These are phyloP conservation scores for Saccharomycopsis capsularis DNA, from an alignment of 805 yeast genomes.

Conservation along the genomic window DNA sequence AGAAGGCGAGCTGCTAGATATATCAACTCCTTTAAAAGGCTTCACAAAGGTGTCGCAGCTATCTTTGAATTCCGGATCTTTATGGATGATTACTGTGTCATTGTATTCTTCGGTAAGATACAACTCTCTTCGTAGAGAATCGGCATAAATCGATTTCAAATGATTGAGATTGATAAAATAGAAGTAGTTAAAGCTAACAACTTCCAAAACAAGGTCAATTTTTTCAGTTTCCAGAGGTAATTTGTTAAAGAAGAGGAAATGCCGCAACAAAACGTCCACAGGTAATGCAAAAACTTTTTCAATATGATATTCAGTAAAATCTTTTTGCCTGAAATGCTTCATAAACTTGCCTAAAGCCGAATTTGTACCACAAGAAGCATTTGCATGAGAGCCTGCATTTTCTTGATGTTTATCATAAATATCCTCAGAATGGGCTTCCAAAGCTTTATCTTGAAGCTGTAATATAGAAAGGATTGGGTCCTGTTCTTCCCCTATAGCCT, in stretches of 20 bases:
- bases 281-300: constrained; percentile 31
- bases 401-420: too few relatives aligned
- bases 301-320: constrained; percentile 3
- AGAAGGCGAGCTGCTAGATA: constrained; percentile 28
- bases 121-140: background rate
- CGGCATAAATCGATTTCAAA: constrained; percentile 8
- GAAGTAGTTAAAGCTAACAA: constrained; percentile 48
- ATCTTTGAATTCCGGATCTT: background rate
- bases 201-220: constrained; percentile 58
- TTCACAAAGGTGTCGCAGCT: background rate
- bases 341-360: too few relatives aligned
- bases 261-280: constrained; percentile 57
- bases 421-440: too few relatives aligned
- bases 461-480: background rate
- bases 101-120: constrained; percentile 7
- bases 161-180: constrained; percentile 23
- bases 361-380: too few relatives aligned
- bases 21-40: constrained; percentile 1
- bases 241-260: constrained; percentile 48
- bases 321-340: background rate
- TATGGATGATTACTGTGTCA: constrained; percentile 8
- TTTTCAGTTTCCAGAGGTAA: constrained; percentile 72
- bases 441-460: background rate
- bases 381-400: too few relatives aligned
- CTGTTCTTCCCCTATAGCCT: too few relatives aligned